Percentiles rank a stretch among this genome's conserved stretches.
Conservation (phyloP, 148 eudicot species). For the Chenopodium quinoa region DNA sequence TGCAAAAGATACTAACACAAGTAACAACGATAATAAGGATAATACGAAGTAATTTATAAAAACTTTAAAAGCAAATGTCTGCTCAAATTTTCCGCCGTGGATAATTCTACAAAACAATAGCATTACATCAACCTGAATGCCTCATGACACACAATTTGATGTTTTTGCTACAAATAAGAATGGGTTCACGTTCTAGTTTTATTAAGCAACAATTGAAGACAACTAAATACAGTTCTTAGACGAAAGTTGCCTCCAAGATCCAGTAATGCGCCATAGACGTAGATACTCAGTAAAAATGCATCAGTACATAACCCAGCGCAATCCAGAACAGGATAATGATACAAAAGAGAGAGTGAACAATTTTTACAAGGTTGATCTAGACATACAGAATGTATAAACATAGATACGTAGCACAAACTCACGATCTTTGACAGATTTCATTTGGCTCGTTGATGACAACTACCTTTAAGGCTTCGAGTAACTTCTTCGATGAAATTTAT, state of each 20-base stretch:
- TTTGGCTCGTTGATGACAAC: neutral
- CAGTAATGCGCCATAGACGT: neutral
- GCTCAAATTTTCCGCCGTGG: neutral
- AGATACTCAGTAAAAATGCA: no score
- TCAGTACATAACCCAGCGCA: neutral
- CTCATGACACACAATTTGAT: neutral
- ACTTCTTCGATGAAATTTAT: slow-evolving; percentile 6
- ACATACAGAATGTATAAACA: neutral
- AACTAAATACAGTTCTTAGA: neutral
- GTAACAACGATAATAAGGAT: neutral
- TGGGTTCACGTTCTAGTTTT: neutral
- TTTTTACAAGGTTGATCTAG: neutral
- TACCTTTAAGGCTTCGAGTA: slow-evolving; percentile 9
- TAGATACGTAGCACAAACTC: neutral
- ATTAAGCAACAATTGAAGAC: neutral
- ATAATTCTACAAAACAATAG: neutral
- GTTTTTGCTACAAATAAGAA: neutral
- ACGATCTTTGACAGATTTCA: neutral
- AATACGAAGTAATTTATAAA: no score
- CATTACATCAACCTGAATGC: neutral
- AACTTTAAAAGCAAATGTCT: neutral
- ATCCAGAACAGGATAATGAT: neutral
- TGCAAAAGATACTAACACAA: no score
- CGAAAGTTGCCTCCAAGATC: neutral
- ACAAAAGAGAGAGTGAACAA: neutral